phyloP scores from a whole-genome alignment of 75 land plant species.

The Pseudotsuga menziesii region DNA sequence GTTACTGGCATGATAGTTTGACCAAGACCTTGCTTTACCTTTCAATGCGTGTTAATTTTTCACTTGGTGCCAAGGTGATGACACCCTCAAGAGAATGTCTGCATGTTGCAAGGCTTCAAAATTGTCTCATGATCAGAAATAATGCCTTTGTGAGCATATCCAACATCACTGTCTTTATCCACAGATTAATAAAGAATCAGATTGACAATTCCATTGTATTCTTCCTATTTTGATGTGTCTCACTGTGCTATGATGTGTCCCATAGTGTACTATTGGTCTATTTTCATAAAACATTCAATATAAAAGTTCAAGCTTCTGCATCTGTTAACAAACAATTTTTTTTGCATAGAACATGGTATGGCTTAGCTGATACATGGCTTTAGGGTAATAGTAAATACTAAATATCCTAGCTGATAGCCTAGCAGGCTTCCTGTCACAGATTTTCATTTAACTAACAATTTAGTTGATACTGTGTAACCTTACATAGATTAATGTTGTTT shows the following conservation, averaged over 20 bases:
- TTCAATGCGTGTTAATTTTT: background rate
- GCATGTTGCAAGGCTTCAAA: background rate
- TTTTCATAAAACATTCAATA: background rate
- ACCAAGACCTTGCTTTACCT: background rate
- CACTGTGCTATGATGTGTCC: too few relatives aligned
- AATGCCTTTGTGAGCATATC: background rate
- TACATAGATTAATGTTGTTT: background rate
- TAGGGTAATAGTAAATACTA: too few relatives aligned
- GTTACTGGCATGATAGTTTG: background rate
- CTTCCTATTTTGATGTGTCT: background rate
- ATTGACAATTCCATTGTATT: background rate
- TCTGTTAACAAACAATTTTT: background rate
- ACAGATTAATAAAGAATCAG: background rate
- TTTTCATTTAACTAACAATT: background rate
- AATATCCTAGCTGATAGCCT: too few relatives aligned
- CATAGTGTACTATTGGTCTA: background rate
- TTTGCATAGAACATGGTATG: background rate
- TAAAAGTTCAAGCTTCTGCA: background rate
- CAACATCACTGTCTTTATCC: background rate
- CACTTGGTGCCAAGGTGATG: background rate
- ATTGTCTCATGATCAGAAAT: background rate
- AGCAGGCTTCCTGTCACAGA: background rate
- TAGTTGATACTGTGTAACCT: background rate
- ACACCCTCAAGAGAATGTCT: background rate
- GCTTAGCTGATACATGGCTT: background rate